Evolutionary conservation across 164 flowering plant species (phyloP).

Genomic region (Euptelea pleiosperma): DNA sequence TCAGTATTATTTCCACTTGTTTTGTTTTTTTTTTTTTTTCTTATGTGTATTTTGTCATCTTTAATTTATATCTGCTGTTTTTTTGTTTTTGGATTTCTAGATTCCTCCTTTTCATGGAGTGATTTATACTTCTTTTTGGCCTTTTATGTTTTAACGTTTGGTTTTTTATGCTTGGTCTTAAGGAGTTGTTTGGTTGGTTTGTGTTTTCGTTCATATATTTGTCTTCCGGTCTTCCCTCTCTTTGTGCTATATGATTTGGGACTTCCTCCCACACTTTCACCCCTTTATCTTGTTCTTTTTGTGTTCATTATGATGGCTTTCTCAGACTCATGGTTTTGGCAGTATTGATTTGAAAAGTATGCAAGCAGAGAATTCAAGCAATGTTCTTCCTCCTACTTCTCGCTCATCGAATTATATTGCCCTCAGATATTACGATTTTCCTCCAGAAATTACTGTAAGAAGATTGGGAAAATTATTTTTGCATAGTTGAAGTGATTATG

Average conservation of each 20-base stretch:
- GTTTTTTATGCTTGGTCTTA: constrained; percentile 2
- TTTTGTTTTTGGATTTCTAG: neutral
- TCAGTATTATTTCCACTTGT: too few relatives aligned
- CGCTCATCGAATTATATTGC: constrained; percentile 67
- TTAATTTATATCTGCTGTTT: neutral
- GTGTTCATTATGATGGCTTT: constrained; percentile 31
- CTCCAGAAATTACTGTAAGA: constrained; percentile 48
- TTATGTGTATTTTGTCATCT: neutral
- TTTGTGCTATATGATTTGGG: constrained; percentile 1
- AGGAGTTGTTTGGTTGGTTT: neutral
- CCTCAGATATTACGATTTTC: constrained; percentile 48
- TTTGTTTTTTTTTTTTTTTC: neutral
- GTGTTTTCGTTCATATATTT: neutral
- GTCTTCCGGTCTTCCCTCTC: neutral
- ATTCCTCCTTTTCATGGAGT: neutral
- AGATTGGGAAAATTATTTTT: neutral
- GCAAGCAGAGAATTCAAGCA: constrained; percentile 58
- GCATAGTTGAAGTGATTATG: too few relatives aligned
- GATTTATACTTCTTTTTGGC: neutral
- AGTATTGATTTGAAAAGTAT: constrained; percentile 78
- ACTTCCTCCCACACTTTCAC: constrained; percentile 6
- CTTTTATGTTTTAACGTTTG: neutral
- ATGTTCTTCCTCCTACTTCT: constrained; percentile 56
- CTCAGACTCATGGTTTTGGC: constrained; percentile 70
- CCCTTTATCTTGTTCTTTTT: constrained; percentile 11